Evolutionary conservation across 345 rosid species (phyloP).

Genomic region (Triadica sebifera): DNA sequence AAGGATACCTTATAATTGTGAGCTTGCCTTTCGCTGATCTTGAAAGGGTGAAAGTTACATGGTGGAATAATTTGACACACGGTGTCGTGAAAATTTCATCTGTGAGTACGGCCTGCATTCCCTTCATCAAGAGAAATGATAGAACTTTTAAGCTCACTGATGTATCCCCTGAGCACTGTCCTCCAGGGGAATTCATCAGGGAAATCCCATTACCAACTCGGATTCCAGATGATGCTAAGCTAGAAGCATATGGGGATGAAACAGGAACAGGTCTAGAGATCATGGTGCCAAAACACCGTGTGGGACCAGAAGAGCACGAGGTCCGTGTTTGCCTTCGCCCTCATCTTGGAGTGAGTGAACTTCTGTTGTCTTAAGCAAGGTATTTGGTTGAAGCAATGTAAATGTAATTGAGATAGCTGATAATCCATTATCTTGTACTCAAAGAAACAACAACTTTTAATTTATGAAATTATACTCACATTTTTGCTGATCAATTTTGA

Average conservation of each 20-base stretch:
- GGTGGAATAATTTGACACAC: constrained; percentile 22
- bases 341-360: constrained; percentile 63
- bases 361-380: constrained; percentile 61
- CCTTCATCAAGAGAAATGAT: constrained; percentile 24
- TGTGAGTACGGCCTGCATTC: constrained; percentile 22
- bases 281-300: constrained; percentile 26
- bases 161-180: constrained; percentile 22
- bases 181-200: constrained; percentile 26
- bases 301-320: constrained; percentile 28
- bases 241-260: constrained; percentile 25
- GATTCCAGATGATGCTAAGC: constrained; percentile 28
- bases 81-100: constrained; percentile 23
- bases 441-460: constrained; percentile 24
- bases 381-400: constrained; percentile 3
- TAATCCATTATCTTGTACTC: constrained; percentile 33
- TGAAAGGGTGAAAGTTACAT: constrained; percentile 27
- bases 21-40: constrained; percentile 33
- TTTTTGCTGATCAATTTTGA: no score
- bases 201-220: constrained; percentile 26
- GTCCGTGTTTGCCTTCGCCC: constrained; percentile 40
- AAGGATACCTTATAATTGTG: constrained; percentile 25
- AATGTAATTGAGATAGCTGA: constrained; percentile 5
- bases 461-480: background rate
- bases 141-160: constrained; percentile 30
- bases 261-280: constrained; percentile 25